Conservation (phyloP, 495 filamentous ascomycete species). For the Tetracladium setigerum region DNA sequence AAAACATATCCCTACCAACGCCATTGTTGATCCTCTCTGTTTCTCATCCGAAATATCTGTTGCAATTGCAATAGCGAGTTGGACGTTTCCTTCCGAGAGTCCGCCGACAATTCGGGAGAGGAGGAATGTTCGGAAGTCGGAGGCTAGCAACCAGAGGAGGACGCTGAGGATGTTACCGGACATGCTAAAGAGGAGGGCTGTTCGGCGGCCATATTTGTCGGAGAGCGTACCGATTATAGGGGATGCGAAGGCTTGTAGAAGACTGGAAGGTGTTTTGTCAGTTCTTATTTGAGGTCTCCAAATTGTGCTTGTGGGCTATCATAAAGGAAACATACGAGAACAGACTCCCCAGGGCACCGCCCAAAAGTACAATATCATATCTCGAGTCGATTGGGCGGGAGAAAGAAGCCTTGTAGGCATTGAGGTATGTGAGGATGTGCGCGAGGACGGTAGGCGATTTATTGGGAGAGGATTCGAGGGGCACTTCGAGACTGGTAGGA, state of each 20-base stretch:
- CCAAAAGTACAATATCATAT: slow-evolving; percentile 95
- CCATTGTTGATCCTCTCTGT: slow-evolving; percentile 83
- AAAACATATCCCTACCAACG: slow-evolving; percentile 92
- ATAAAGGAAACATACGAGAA: slow-evolving; percentile 18
- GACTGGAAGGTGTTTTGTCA: slow-evolving; percentile 8
- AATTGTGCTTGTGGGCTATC: neutral
- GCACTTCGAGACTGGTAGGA: slow-evolving; percentile 36
- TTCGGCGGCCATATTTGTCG: slow-evolving; percentile 81
- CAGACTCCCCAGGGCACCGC: slow-evolving; percentile 65
- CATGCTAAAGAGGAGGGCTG: slow-evolving; percentile 88
- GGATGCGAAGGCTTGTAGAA: slow-evolving; percentile 88
- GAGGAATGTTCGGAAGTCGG: slow-evolving; percentile 92
- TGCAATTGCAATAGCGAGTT: slow-evolving; percentile 93
- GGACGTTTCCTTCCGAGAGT: slow-evolving; percentile 92
- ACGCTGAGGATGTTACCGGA: slow-evolving; percentile 89
- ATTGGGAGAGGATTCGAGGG: slow-evolving; percentile 39
- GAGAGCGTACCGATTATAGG: slow-evolving; percentile 85
- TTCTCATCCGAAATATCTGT: slow-evolving; percentile 86
- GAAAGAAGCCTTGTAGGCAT: slow-evolving; percentile 93
- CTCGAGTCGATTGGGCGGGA: slow-evolving; percentile 87
- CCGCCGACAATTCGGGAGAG: slow-evolving; percentile 88
- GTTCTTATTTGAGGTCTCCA: slow-evolving; percentile 3
- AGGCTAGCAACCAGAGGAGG: slow-evolving; percentile 76
- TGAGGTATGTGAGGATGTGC: slow-evolving; percentile 72
- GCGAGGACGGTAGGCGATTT: slow-evolving; percentile 57